Evolutionary conservation across 1,284 basidiomycete species (phyloP), one percentile per base, ranked within the genome.

Genomic region (Peniophora sp.): DNA sequence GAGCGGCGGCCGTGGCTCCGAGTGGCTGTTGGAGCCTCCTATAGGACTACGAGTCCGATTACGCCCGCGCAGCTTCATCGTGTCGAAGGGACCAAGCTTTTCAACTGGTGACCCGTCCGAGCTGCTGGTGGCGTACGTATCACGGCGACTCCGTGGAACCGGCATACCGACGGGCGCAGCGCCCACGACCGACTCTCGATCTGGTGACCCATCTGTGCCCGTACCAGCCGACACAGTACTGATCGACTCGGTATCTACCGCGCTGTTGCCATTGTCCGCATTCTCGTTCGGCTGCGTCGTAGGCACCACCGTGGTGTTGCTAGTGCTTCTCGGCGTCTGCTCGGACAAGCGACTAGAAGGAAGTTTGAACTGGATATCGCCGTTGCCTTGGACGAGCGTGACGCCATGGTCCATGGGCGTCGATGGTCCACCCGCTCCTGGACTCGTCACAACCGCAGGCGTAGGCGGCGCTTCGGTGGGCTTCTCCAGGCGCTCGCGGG

Each of bases 1-100:
- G 25, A 62, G 36, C 11, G 53, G 27, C 20, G 39, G n/a, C 11
- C 35, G 66, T 41, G 64, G 50, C 1, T 63, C 55, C 27, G 27
- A 32, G 27, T 32, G 27, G 27, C 12, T 32, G 0, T 65, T 72
- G 54, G 76, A 73, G 25, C 76, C 77, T 49, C 78, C 79, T 3
- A 83, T 70, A 1, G 82, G 82, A 3, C 79, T 81, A 59, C 75
- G 68, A 6, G 69, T 69, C 19, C 76, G 69, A 55, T 75, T 75
- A 38, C 82, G 69, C 3, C 82, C 83, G 22, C 81, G 68, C 53
- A 69, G 52, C 17, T 57, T 58, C 25, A 66, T 59, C 14, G 63
- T 64, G 38, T 71, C 65, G 41, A 70, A 54, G 43, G 63, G 61
- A 16, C 62, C 63, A 1, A 75, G 57, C 50, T 69, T 71, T 35